A percentile compares a stretch with the other conserved stretches of the same genome.
phyloP scores from a whole-genome alignment of 805 yeast species.

The Ogataea angusta region DNA sequence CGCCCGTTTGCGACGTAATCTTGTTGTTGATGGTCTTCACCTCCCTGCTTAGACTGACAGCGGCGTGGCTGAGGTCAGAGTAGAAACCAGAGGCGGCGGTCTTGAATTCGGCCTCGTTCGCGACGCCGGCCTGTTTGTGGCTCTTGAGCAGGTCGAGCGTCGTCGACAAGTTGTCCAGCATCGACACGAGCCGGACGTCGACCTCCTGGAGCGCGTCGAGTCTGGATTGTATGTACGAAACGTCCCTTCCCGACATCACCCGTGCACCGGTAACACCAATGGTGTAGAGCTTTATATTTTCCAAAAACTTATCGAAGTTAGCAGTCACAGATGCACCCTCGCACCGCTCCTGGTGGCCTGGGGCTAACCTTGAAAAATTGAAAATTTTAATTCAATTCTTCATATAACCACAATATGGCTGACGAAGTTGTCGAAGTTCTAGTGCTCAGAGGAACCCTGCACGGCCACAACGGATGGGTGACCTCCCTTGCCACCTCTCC shows the following conservation, averaged over 20 bases:
- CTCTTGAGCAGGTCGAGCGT: slow-evolving; percentile 41
- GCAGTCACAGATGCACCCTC: slow-evolving; percentile 9
- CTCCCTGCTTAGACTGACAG: slow-evolving; percentile 62
- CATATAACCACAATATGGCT: slow-evolving; percentile 49
- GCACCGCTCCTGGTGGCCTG: slow-evolving; percentile 2
- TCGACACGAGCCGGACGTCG: slow-evolving; percentile 48
- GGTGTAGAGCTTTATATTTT: too few species aligned
- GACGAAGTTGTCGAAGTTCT: slow-evolving; percentile 78
- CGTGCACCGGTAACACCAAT: slow-evolving; percentile 4
- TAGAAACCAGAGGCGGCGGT: slow-evolving; percentile 47
- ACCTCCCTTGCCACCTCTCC: slow-evolving; percentile 97
- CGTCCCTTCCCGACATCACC: slow-evolving; percentile 15
- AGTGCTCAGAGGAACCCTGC: slow-evolving; percentile 99
- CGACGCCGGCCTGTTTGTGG: slow-evolving; percentile 28
- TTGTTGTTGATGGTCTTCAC: slow-evolving; percentile 61
- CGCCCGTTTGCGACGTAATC: slow-evolving; percentile 37
- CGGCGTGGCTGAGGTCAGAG: slow-evolving; percentile 51
- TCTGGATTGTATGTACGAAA: slow-evolving; percentile 44
- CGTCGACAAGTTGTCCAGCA: slow-evolving; percentile 47
- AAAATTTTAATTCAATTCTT: slow-evolving; percentile 16
- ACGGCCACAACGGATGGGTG: slow-evolving; percentile 97
- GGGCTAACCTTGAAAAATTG: slow-evolving; percentile 13
- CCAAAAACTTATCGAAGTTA: neutral
- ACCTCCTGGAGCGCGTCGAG: slow-evolving; percentile 50
- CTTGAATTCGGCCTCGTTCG: slow-evolving; percentile 38